Conservation (phyloP, 73 alveolate species). For the Tetrahymena malaccensis region DNA sequence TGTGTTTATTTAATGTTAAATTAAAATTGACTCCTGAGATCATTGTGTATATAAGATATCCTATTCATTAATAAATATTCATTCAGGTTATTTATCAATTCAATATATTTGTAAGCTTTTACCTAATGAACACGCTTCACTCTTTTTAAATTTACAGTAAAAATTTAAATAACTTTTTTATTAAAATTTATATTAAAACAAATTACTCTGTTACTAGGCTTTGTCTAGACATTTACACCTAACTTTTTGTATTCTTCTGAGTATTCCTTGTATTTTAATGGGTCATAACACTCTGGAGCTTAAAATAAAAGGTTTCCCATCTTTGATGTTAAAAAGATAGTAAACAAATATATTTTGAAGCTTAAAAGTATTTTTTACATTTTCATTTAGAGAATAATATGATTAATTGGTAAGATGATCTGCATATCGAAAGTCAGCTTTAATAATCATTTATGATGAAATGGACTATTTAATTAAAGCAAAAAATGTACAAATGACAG, state of each 20-base stretch:
- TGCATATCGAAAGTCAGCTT: not conserved
- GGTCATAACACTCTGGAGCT: not conserved
- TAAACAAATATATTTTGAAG: too few species aligned
- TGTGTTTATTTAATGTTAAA: not conserved
- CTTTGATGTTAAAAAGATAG: not conserved
- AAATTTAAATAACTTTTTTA: too few species aligned
- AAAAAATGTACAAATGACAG: not conserved
- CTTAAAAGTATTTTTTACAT: not conserved
- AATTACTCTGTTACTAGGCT: not conserved
- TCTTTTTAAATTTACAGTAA: too few species aligned
- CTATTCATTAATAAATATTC: too few species aligned
- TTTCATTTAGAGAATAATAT: too few species aligned
- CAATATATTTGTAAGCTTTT: too few species aligned
- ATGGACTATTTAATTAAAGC: too few species aligned
- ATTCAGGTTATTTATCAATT: too few species aligned
- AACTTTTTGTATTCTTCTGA: not conserved
- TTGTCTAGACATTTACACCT: not conserved
- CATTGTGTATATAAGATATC: not conserved
- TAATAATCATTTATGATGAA: too few species aligned
- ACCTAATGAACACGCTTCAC: not conserved
- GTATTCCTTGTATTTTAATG: not conserved
- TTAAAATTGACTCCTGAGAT: not conserved
- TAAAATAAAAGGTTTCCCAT: not conserved
- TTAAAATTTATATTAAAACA: not conserved
- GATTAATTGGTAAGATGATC: not conserved